A percentile compares a stretch with the other conserved stretches of the same genome.
Evolutionary conservation across 2,329 filamentous ascomycete species (phyloP).

Genomic region (Hymenoscyphus salicellus): DNA sequence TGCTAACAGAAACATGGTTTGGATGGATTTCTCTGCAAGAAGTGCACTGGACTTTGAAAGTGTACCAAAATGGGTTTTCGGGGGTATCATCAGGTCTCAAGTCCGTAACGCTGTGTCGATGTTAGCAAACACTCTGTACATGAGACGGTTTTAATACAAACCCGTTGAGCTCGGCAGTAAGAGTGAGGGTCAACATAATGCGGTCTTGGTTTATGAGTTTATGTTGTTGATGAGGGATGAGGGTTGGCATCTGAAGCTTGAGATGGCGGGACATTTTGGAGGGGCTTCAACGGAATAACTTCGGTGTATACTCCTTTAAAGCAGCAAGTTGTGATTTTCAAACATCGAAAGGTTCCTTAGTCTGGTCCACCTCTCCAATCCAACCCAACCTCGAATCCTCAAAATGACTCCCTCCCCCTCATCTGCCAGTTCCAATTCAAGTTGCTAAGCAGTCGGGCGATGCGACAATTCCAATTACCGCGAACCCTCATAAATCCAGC

Average conservation of each 20-base stretch:
- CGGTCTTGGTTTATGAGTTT: neutral
- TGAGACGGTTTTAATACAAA: conserved; percentile 38
- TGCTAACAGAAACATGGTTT: conserved; percentile 81
- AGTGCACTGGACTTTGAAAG: conserved; percentile 97
- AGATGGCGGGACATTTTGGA: neutral
- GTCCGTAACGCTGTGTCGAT: conserved; percentile 71
- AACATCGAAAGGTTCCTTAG: neutral
- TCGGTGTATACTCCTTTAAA: neutral
- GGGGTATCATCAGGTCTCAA: conserved; percentile 79
- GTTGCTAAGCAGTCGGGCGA: neutral
- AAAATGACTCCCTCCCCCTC: neutral
- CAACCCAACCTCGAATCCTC: neutral
- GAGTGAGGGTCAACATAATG: conserved; percentile 59
- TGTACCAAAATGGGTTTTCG: conserved; percentile 89
- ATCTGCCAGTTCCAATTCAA: neutral
- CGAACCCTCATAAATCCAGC: conserved; percentile 11
- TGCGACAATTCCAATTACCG: conserved; percentile 3
- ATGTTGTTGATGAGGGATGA: conserved; percentile 1
- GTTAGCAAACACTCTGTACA: neutral
- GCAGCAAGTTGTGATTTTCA: conserved; percentile 7
- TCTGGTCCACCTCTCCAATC: neutral
- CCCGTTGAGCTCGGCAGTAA: conserved; percentile 70
- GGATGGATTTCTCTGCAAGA: conserved; percentile 88
- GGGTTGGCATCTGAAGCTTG: neutral
- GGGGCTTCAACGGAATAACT: neutral